A percentile compares a stretch with the other conserved stretches of the same genome.
These are phyloP conservation scores for Backusella sp. DNA, from an alignment of 192 early-diverging fungal species.

Conservation along the genomic window DNA sequence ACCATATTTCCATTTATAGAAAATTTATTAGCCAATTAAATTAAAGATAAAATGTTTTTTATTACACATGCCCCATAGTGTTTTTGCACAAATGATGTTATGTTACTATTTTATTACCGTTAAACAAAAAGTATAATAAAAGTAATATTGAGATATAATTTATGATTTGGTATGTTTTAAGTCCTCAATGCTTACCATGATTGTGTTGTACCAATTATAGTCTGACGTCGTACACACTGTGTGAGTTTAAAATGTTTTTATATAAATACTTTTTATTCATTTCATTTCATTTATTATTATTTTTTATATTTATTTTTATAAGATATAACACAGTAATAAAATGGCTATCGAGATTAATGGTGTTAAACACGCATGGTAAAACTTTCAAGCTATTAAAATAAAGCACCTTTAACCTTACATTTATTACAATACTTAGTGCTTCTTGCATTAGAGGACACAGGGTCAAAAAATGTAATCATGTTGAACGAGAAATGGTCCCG, in stretches of 20 bases:
- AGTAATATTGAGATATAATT: background rate
- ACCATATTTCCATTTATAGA: background rate
- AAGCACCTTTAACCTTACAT: background rate
- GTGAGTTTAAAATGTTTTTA: background rate
- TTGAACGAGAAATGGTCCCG: constrained; percentile 55
- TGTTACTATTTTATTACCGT: background rate
- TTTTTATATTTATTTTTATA: background rate
- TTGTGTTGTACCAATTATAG: background rate
- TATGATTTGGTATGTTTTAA: background rate
- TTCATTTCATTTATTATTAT: background rate
- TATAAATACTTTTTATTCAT: background rate
- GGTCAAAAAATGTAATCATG: constrained; percentile 51
- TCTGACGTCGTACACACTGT: background rate
- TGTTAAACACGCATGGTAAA: constrained; percentile 48
- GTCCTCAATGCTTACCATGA: background rate
- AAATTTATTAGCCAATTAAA: background rate
- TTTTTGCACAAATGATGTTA: background rate
- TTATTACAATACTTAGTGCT: constrained; percentile 28
- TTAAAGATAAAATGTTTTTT: background rate
- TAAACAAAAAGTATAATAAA: background rate
- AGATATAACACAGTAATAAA: background rate
- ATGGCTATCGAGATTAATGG: constrained; percentile 31
- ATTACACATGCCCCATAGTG: background rate
- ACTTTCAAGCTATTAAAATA: background rate
- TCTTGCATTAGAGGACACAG: constrained; percentile 60